Conservation (phyloP, 2,329 filamentous ascomycete genomes). For the Reticulascus tulasneorum region DNA sequence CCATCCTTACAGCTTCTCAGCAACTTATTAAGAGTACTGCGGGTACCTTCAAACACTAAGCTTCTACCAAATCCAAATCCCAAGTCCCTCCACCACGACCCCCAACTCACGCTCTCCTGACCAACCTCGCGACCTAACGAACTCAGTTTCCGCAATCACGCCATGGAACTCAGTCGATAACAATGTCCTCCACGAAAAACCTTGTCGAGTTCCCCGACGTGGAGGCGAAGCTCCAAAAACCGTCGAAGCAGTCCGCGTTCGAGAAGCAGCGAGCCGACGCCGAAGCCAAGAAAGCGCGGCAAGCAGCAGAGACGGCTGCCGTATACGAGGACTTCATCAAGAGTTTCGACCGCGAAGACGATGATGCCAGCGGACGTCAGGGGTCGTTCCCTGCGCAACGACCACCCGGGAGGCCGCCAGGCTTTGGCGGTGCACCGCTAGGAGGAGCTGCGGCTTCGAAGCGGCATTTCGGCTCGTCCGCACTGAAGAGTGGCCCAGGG, state of each 20-base stretch:
- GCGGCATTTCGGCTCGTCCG: constrained; percentile 62
- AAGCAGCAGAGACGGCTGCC: constrained; percentile 82
- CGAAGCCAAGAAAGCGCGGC: constrained; percentile 79
- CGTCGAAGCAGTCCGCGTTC: constrained; percentile 80
- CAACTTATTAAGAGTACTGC: too few relatives aligned
- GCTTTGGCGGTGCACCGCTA: constrained; percentile 21
- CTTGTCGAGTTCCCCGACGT: constrained; percentile 64
- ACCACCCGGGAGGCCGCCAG: constrained; percentile 11
- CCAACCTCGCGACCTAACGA: not conserved
- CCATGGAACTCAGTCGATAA: constrained; percentile 8
- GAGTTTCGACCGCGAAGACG: constrained; percentile 63
- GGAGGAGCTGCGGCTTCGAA: constrained; percentile 34
- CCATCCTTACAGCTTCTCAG: too few relatives aligned
- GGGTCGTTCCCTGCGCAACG: constrained; percentile 7
- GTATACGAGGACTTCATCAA: constrained; percentile 87
- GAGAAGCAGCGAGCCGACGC: constrained; percentile 86
- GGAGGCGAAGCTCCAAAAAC: constrained; percentile 72
- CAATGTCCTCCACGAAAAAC: constrained; percentile 47
- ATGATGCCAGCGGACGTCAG: constrained; percentile 27
- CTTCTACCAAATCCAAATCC: too few relatives aligned
- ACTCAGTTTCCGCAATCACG: not conserved
- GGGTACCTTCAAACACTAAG: too few relatives aligned
- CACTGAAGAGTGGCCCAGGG: constrained; percentile 57
- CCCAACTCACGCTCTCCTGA: not conserved
- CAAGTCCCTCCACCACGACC: too few relatives aligned